Conservation (phyloP, 2,329 filamentous ascomycete species). For the Graphiopsis chlorocephala region DNA sequence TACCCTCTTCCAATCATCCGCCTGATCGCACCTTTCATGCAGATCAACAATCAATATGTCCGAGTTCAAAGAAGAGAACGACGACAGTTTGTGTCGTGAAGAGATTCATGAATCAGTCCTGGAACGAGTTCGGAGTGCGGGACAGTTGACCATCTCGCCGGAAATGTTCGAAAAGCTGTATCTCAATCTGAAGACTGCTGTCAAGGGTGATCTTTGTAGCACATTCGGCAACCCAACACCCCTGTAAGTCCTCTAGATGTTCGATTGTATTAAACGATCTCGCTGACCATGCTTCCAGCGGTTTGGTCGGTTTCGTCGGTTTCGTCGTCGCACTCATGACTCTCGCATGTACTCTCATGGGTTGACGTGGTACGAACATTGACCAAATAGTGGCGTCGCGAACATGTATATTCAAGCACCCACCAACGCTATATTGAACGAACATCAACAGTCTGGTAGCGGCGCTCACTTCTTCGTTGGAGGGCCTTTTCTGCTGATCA, state of each 20-base stretch:
- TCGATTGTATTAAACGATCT: background rate
- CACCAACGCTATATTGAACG: background rate
- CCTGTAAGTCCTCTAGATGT: constrained; percentile 12
- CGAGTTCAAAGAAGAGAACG: background rate
- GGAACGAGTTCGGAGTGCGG: background rate
- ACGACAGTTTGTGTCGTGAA: background rate
- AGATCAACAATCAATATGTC: background rate
- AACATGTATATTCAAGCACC: constrained; percentile 23
- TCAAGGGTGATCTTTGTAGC: constrained; percentile 21
- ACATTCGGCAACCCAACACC: constrained; percentile 26
- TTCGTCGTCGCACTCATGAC: constrained; percentile 24
- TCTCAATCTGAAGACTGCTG: constrained; percentile 19
- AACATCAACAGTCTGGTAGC: constrained; percentile 4
- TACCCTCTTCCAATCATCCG: background rate
- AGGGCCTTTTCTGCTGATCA: constrained; percentile 35
- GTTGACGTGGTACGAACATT: constrained; percentile 21
- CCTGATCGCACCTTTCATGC: background rate
- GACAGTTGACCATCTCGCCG: constrained; percentile 12
- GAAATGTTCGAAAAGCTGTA: constrained; percentile 27
- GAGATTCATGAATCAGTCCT: background rate
- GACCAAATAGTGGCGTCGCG: constrained; percentile 19
- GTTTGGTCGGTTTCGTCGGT: constrained; percentile 23
- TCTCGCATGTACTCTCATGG: constrained; percentile 21
- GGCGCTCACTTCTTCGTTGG: constrained; percentile 38
- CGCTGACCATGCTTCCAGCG: background rate